Evolutionary conservation across 306 rosid genomes (phyloP).

Genomic region (Malus fusca): DNA sequence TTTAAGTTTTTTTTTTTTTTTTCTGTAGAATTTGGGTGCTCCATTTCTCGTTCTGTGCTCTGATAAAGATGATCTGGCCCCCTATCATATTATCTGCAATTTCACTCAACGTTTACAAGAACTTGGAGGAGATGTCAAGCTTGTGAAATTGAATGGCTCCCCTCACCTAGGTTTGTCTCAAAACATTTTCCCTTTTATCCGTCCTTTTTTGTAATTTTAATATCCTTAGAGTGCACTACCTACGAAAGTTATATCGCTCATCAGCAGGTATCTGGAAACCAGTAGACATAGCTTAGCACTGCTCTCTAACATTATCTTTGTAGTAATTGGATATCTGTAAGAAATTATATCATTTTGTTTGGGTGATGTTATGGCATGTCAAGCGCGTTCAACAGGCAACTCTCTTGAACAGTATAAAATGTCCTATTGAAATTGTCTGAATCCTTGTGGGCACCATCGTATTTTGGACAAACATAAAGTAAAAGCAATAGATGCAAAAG

Average conservation of each 20-base stretch:
- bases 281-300: not conserved
- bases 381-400: not conserved
- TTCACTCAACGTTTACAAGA: constrained; percentile 63
- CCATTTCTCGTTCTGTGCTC: constrained; percentile 87
- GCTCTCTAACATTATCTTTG: too few species aligned
- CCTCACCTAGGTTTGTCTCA: constrained; percentile 72
- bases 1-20: not conserved
- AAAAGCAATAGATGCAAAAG: not conserved
- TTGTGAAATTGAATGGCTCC: constrained; percentile 67
- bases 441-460: not conserved
- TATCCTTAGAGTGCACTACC: not conserved
- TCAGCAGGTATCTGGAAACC: not conserved
- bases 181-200: not conserved
- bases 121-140: constrained; percentile 75
- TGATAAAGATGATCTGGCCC: constrained; percentile 74
- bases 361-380: not conserved
- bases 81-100: constrained; percentile 48
- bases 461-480: not conserved
- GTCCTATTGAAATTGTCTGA: not conserved
- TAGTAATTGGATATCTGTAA: not conserved
- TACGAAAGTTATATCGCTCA: not conserved
- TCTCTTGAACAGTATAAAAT: not conserved
- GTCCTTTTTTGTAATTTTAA: not conserved
- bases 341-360: not conserved
- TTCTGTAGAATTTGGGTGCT: constrained; percentile 74